phyloP scores from a whole-genome alignment of 129 eudicot species.

The Flaveria brownii region DNA sequence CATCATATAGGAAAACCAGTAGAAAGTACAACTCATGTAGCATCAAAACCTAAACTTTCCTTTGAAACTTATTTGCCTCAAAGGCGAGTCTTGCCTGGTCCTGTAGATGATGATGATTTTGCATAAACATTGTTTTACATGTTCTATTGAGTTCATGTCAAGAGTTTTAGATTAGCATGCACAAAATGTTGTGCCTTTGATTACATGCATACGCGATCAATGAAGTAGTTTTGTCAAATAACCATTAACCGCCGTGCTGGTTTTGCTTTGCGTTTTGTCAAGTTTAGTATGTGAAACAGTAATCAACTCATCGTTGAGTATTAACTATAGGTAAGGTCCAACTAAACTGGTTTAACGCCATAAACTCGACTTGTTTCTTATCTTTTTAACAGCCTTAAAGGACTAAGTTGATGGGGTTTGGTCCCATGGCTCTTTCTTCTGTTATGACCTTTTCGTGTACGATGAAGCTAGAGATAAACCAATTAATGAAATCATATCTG shows the following conservation, averaged over 20 bases:
- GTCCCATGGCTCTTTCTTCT: no score
- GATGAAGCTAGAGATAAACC: no score
- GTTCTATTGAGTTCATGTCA: not conserved
- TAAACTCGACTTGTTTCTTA: not conserved
- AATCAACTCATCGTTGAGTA: not conserved
- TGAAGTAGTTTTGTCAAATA: not conserved
- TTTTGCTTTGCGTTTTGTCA: not conserved
- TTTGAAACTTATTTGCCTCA: constrained; percentile 50
- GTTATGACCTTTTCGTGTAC: no score
- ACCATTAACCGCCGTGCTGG: not conserved
- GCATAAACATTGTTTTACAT: constrained; percentile 32
- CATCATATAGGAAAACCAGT: constrained; percentile 41
- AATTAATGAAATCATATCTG: not conserved
- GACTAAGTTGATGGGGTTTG: no score
- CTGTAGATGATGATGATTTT: constrained; percentile 54
- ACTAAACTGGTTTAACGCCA: not conserved
- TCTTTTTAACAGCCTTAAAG: no score
- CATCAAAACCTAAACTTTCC: constrained; percentile 40
- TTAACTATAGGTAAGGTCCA: not conserved
- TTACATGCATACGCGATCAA: not conserved
- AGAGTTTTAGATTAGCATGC: not conserved
- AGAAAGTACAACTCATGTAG: constrained; percentile 43
- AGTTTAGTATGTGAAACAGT: not conserved
- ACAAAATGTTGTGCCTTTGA: not conserved
- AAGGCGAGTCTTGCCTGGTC: constrained; percentile 51